Evolutionary conservation across 2,329 filamentous ascomycete species (phyloP).

Genomic region (Cryoendolithus antarcticus): DNA sequence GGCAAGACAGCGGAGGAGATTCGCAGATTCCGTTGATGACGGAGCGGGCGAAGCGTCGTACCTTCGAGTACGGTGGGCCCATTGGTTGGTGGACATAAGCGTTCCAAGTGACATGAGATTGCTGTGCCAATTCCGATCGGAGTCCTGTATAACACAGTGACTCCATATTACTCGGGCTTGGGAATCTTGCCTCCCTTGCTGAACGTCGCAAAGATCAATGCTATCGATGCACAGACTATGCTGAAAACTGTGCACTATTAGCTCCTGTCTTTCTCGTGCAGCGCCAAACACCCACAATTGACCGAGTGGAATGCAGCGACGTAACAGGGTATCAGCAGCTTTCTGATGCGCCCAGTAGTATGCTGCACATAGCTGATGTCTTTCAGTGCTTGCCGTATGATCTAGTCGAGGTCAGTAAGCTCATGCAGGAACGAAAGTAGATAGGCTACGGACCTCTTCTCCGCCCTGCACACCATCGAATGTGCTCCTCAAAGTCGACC

Average conservation of each 20-base stretch:
- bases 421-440: conserved; percentile 1
- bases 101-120: conserved; percentile 5
- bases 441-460: conserved; percentile 11
- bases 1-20: too few relatives aligned
- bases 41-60: too few relatives aligned
- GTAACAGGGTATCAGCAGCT: conserved; percentile 15
- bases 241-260: neutral
- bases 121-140: neutral
- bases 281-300: conserved; percentile 10
- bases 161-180: too few relatives aligned
- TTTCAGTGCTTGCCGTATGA: conserved; percentile 29
- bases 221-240: neutral
- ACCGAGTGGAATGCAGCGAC: conserved; percentile 16
- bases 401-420: conserved; percentile 15
- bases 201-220: neutral
- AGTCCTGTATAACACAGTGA: too few relatives aligned
- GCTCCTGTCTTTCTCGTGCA: neutral
- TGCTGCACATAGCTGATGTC: conserved; percentile 29
- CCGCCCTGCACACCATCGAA: conserved; percentile 21
- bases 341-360: conserved; percentile 9
- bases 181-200: conserved; percentile 1
- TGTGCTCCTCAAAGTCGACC: conserved; percentile 19
- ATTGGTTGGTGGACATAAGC: too few relatives aligned
- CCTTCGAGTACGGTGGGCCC: too few relatives aligned
- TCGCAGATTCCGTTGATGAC: too few relatives aligned